A percentile compares a stretch with the other conserved stretches of the same genome.
These are phyloP conservation scores for Erucastrum elatum DNA, from an alignment of 345 rosid species.

Conservation along the genomic window DNA sequence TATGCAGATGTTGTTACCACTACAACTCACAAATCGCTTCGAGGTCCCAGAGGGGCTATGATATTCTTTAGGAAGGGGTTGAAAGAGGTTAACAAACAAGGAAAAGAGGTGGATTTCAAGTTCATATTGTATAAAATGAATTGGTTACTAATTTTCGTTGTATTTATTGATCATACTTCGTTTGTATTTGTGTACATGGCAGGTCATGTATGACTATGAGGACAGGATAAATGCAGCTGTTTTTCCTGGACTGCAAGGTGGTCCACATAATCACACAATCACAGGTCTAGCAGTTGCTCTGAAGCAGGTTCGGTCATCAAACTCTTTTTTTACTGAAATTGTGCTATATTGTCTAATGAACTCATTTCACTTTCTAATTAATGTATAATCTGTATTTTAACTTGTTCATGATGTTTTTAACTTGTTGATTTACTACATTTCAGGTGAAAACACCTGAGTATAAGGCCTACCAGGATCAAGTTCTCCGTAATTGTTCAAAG, in stretches of 20 bases:
- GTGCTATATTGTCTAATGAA: too few species aligned
- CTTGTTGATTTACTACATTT: constrained; percentile 20
- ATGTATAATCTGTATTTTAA: too few species aligned
- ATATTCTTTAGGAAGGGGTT: constrained; percentile 94
- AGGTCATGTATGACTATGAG: constrained; percentile 88
- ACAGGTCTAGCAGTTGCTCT: constrained; percentile 90
- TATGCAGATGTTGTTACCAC: constrained; percentile 95
- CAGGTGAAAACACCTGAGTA: constrained; percentile 83
- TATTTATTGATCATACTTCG: constrained; percentile 13
- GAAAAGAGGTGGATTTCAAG: constrained; percentile 60
- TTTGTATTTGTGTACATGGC: constrained; percentile 37
- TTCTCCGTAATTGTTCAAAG: constrained; percentile 68
- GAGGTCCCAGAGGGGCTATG: constrained; percentile 99
- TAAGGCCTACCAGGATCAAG: constrained; percentile 91
- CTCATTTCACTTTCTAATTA: too few species aligned
- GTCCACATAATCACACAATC: constrained; percentile 98
- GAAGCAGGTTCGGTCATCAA: constrained; percentile 60
- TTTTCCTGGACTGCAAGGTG: constrained; percentile 98
- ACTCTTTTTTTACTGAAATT: not conserved
- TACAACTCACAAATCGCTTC: constrained; percentile 96
- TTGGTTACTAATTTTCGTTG: not conserved
- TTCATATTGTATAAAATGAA: not conserved
- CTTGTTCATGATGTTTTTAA: constrained; percentile 24
- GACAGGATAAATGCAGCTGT: constrained; percentile 93
- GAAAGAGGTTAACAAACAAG: constrained; percentile 83